These are phyloP conservation scores for Taiozyma sp. DNA, from an alignment of 1,139 yeast genomes.

Conservation along the genomic window DNA sequence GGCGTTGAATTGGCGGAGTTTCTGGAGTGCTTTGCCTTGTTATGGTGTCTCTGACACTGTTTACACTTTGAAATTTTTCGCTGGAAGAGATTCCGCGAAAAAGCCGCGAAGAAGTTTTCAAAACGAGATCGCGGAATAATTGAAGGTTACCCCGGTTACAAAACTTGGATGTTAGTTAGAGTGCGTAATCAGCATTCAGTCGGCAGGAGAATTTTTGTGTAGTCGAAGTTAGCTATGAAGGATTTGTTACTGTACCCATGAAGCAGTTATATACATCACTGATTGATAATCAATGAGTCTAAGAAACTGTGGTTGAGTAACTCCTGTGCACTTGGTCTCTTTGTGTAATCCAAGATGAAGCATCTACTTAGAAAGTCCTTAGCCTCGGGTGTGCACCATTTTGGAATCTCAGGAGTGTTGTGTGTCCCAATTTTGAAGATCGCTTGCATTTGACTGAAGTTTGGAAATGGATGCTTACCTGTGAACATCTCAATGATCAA, in stretches of 20 bases:
- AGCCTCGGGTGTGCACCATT: slow-evolving; percentile 69
- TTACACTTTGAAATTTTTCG: slow-evolving; percentile 1
- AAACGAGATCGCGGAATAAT: neutral
- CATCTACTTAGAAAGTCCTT: slow-evolving; percentile 60
- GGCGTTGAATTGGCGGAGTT: neutral
- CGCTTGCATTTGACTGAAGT: slow-evolving; percentile 94
- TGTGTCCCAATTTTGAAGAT: slow-evolving; percentile 88
- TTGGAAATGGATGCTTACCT: slow-evolving; percentile 92
- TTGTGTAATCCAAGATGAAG: slow-evolving; percentile 69
- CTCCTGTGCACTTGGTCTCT: slow-evolving; percentile 71
- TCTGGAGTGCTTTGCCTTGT: neutral
- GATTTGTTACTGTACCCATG: neutral
- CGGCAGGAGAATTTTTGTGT: no score
- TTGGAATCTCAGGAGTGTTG: slow-evolving; percentile 71
- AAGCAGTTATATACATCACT: neutral
- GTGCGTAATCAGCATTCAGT: no score
- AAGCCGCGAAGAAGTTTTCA: neutral
- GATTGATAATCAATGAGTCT: slow-evolving; percentile 38
- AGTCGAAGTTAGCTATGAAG: no score
- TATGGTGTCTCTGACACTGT: neutral
- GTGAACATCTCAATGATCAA: slow-evolving; percentile 91
- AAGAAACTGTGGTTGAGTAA: slow-evolving; percentile 59
- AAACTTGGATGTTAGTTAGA: neutral
- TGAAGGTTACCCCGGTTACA: neutral
- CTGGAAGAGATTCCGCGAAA: neutral